Percentiles rank a stretch among this genome's conserved stretches.
Conservation (phyloP, 495 filamentous ascomycete species). For the Penicillium pulvis region DNA sequence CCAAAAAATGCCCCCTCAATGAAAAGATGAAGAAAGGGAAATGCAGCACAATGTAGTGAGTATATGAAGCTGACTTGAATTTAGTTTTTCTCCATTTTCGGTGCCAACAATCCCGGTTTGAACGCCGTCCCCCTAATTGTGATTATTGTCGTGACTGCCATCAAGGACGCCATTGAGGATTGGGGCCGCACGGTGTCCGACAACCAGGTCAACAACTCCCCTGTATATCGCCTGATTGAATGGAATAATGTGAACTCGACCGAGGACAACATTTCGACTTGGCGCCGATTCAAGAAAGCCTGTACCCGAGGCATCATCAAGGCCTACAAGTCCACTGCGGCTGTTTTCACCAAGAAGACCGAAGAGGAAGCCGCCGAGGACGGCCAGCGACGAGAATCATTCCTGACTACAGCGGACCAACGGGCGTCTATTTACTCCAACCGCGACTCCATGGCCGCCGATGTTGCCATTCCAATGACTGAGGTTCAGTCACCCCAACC, state of each 20-base stretch:
- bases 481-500: constrained; percentile 83
- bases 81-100: constrained; percentile 96
- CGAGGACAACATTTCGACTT: constrained; percentile 80
- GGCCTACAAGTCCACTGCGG: constrained; percentile 59
- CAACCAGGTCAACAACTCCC: constrained; percentile 94
- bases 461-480: constrained; percentile 84
- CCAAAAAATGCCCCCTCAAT: background rate
- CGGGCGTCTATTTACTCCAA: constrained; percentile 63
- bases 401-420: constrained; percentile 60
- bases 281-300: constrained; percentile 92
- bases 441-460: constrained; percentile 57
- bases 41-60: background rate
- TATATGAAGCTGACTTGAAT: constrained; percentile 5
- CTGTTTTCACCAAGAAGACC: constrained; percentile 38
- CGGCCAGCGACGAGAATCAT: constrained; percentile 60
- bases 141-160: constrained; percentile 85
- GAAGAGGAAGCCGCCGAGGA: constrained; percentile 33
- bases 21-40: background rate
- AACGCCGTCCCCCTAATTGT: constrained; percentile 92
- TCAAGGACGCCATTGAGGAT: constrained; percentile 99
- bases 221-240: constrained; percentile 83
- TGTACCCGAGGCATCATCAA: constrained; percentile 63
- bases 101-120: constrained; percentile 84
- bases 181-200: constrained; percentile 91
- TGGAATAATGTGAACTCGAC: constrained; percentile 94